Base-by-base conservation (phyloP, 2,329 filamentous ascomycete genomes). In the Xylaria sp. region DNA sequence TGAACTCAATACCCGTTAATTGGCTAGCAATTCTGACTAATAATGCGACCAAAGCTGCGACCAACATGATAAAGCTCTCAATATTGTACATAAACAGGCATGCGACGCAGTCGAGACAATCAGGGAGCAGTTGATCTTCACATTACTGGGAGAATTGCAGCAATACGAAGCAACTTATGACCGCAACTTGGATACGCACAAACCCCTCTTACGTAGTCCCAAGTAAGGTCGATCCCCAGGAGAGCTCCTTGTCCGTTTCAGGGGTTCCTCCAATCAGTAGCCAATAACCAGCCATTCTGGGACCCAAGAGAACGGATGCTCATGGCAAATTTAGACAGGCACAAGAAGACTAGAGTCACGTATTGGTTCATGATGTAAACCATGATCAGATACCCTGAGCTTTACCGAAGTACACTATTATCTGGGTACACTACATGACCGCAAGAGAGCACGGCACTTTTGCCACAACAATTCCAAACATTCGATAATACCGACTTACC, bases 281-380 rank as follows among this genome's bases (percentile, higher is more conserved):
- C 64, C 67, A 69, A 67, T 72, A 46, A 65, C 59, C 61, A 58
- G 58, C 67, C 67, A 57, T 56, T 37, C 41, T 54, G 23, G 37
- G 67, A 65, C 67, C 67, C 69, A 69, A 61, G 63, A 69, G 69
- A 51, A 65, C 56, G 69, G 69, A 72, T 67, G 61, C 65, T 67
- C 60, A 70, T 57, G 31, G 51, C 28, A 28, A 52, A 25, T 54
- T 61, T 61, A 25, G 65, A 61, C 69, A 69, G 69, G 65, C 50
- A 55, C 61, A n/a, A n/a, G 34, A 44, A 12, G n/a, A 3, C 51
- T 52, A 8, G 18, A 44, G 37, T 57, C 34, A 57, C 55, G 25
- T 23, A 4, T 20, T 50, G 23, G 34, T 51, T 50, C 37, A 59
- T 50, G 37, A 63, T 55, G 31, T 25, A 56, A 28, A 44, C n/a